These are phyloP conservation scores for Acorus gramineus DNA, from an alignment of 106 monocot genomes.

Conservation along the genomic window DNA sequence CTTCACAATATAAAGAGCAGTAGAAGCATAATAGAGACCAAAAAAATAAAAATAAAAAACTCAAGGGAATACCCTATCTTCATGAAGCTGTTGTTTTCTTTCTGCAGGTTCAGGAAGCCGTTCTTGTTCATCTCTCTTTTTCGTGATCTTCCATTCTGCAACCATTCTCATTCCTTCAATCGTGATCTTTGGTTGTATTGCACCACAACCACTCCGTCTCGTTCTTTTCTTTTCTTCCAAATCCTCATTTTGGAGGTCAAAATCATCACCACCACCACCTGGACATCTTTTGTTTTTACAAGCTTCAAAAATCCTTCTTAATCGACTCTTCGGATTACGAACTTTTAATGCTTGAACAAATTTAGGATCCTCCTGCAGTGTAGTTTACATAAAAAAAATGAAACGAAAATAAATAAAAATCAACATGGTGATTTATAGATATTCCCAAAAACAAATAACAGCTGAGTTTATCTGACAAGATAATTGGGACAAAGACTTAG, in stretches of 20 bases:
- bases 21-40: neutral
- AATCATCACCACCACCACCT: constrained; percentile 91
- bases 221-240: constrained; percentile 77
- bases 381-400: too few relatives aligned
- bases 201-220: constrained; percentile 85
- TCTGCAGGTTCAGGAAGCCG: constrained; percentile 97
- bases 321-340: constrained; percentile 83
- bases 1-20: constrained; percentile 2
- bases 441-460: too few relatives aligned
- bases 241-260: constrained; percentile 81
- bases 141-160: constrained; percentile 84
- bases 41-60: neutral
- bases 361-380: constrained; percentile 17
- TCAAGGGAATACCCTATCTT: constrained; percentile 57
- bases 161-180: constrained; percentile 99
- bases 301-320: constrained; percentile 93
- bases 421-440: too few relatives aligned
- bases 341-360: constrained; percentile 92
- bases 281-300: constrained; percentile 91
- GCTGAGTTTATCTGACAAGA: too few relatives aligned
- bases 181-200: constrained; percentile 94
- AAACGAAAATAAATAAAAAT: too few relatives aligned
- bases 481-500: too few relatives aligned
- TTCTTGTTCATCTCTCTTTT: constrained; percentile 96
- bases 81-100: constrained; percentile 90